A percentile compares a stretch with the other conserved stretches of the same genome.
Evolutionary conservation across 2,329 filamentous ascomycete species (phyloP).

Genomic region (Fusarium guadeloupense): DNA sequence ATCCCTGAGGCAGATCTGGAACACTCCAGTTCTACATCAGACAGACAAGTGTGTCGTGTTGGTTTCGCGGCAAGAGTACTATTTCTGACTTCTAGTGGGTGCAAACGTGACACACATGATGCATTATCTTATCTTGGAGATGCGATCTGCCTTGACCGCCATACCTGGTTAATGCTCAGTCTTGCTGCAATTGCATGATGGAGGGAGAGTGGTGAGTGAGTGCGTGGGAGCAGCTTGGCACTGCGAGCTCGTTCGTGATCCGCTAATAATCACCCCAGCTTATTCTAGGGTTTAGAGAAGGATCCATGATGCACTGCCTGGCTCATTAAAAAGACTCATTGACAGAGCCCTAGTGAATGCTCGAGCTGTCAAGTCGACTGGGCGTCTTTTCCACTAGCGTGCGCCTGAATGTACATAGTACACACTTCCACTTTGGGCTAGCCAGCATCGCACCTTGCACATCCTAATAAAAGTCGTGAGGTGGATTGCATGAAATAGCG

Average conservation of each 20-base stretch:
- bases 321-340: neutral
- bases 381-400: constrained; percentile 11
- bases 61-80: constrained; percentile 23
- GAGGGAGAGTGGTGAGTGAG: too few species aligned
- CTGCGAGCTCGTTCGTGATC: constrained; percentile 1
- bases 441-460: constrained; percentile 21
- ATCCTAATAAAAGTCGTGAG: constrained; percentile 31
- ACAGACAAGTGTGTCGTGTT: constrained; percentile 19
- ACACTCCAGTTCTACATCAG: constrained; percentile 15
- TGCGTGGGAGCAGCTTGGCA: constrained; percentile 4
- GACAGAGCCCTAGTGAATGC: neutral
- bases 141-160: constrained; percentile 10
- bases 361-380: neutral
- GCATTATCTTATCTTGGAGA: constrained; percentile 15
- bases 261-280: neutral
- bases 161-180: neutral
- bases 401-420: too few species aligned
- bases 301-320: neutral
- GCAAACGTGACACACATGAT: constrained; percentile 12
- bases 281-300: neutral
- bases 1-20: constrained; percentile 32
- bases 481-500: constrained; percentile 31
- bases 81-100: constrained; percentile 13
- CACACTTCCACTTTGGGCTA: constrained; percentile 8
- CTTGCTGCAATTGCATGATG: neutral